Conservation (phyloP, 768 basidiomycete genomes). For the Termitomyces sp. region DNA sequence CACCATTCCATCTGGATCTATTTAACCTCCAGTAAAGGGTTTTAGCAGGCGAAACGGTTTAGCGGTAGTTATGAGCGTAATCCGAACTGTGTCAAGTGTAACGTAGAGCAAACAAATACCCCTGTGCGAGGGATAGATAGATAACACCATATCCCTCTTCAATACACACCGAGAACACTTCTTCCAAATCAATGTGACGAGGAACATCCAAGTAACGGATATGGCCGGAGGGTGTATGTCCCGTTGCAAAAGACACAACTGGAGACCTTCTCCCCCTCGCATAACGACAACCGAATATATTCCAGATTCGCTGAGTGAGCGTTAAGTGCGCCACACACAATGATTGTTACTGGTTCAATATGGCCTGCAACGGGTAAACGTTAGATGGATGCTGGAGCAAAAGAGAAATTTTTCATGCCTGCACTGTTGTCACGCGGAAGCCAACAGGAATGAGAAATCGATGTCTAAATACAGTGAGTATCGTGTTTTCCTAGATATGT, state of each 20-base stretch:
- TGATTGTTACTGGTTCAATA: constrained; percentile 56
- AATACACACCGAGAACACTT: constrained; percentile 7
- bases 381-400: neutral
- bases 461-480: constrained; percentile 22
- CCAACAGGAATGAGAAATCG: constrained; percentile 47
- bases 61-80: too few species aligned
- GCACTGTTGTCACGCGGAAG: constrained; percentile 58
- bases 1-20: too few species aligned
- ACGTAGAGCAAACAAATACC: constrained; percentile 11
- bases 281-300: constrained; percentile 3
- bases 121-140: constrained; percentile 11
- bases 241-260: constrained; percentile 4
- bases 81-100: constrained; percentile 8
- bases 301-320: too few species aligned
- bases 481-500: neutral
- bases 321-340: constrained; percentile 36
- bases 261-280: neutral
- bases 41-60: too few species aligned
- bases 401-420: constrained; percentile 33
- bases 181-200: constrained; percentile 4
- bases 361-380: constrained; percentile 28
- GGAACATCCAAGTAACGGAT: constrained; percentile 5
- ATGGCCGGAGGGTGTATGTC: neutral
- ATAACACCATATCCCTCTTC: constrained; percentile 14
- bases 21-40: too few species aligned